Base-by-base conservation (phyloP, 257 asterid genomes). In the Hygrophila difformis region DNA sequence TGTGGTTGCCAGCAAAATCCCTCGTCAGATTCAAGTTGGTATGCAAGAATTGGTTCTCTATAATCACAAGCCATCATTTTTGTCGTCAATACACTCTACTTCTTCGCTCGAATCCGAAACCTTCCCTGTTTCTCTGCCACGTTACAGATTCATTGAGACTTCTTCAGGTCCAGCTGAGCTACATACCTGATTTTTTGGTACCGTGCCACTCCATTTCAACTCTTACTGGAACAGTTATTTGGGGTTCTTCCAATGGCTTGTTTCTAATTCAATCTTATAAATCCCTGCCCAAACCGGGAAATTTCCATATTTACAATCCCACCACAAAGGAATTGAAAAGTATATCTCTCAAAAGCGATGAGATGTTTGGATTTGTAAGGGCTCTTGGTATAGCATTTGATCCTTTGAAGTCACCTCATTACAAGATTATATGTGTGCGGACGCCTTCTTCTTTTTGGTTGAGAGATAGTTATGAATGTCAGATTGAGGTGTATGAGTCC, bases 1-100 rank as follows among this genome's bases (percentile, higher is more conserved):
- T 62, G 19, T 23, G 47, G 22, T 34, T 70, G 36, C 77, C 77
- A n/a, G 52, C 73, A 18, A 61, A 61, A 44, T 39, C 67, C 28
- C 44, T 70, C 1, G 58, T 70, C 62, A 65, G 56, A 70, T 65
- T 65, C 67, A 65, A 70, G 19, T 51, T 54, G 1, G 77, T 70
- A 10, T 49, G 62, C 67, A 70, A 65, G 47, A 16, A 18, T 1
- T 70, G 77, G 77, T 35, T 28, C 10, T 22, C 36, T 39, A 21
- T 65, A 24, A 70, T 70, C 50, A 65, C 77, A 39, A 15, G 47
- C 12, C 64, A 29, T 40, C 46, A 45, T 40, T 70, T 70, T n/a
- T 70, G 70, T 6, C 47, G 11, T 6, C 47, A 5, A 2, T 73
- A 70, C 64, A 58, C 62, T 14, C 46, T 41, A 41, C 61, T 42